Evolutionary conservation across 2,329 filamentous ascomycete species (phyloP).

Genomic region (Claviceps sp.): DNA sequence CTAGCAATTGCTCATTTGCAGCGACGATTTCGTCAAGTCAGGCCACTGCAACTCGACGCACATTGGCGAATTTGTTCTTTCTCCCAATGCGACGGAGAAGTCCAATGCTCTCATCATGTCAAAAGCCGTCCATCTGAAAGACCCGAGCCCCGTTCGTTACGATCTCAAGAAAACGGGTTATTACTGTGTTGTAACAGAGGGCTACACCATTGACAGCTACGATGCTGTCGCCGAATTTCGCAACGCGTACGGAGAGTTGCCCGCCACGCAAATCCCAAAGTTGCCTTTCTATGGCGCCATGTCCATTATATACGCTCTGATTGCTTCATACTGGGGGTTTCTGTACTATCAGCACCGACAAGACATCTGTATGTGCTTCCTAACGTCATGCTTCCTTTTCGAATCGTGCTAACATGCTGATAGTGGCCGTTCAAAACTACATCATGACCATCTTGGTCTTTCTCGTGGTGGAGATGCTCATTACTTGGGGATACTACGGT

Average conservation of each 20-base stretch:
- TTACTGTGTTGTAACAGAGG: constrained; percentile 78
- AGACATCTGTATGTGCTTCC: constrained; percentile 57
- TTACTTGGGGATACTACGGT: constrained; percentile 98
- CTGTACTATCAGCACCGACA: constrained; percentile 87
- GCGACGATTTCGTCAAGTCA: constrained; percentile 51
- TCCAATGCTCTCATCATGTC: constrained; percentile 65
- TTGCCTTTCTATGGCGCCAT: constrained; percentile 93
- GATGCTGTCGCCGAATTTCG: constrained; percentile 77
- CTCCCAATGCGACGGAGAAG: constrained; percentile 57
- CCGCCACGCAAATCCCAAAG: constrained; percentile 91
- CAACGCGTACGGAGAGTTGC: constrained; percentile 91
- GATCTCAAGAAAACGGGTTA: constrained; percentile 82
- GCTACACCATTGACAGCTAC: constrained; percentile 56
- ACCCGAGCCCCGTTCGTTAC: constrained; percentile 65
- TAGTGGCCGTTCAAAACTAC: constrained; percentile 94
- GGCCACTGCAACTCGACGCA: constrained; percentile 65
- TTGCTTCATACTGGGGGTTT: constrained; percentile 78
- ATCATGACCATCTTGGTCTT: constrained; percentile 95
- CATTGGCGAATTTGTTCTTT: constrained; percentile 72
- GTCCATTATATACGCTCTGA: constrained; percentile 82
- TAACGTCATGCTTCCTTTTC: no score
- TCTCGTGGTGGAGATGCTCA: constrained; percentile 86
- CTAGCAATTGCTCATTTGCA: constrained; percentile 51
- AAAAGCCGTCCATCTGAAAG: constrained; percentile 68
- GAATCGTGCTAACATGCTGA: background rate